Evolutionary conservation across 805 yeast genomes (phyloP), one percentile per base, ranked within the genome.

Genomic region (Lipomyces oligophaga): DNA sequence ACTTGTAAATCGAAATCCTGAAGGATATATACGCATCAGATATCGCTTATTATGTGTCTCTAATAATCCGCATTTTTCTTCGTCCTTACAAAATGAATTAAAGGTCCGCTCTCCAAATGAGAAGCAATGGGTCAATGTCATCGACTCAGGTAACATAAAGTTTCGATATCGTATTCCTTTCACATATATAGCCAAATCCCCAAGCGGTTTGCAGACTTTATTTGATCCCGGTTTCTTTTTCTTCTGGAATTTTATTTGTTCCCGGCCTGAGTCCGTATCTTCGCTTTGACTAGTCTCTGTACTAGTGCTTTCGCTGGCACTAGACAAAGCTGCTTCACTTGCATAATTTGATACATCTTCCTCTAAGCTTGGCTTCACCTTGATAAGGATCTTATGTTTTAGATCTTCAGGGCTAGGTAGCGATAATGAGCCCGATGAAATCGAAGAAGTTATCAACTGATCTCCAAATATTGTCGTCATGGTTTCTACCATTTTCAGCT

Each of bases 1-100:
- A 1, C 96, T 87, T 42, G 73, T 81, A 53, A 85, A 74, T 33
- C 97, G 68, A 46, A 80, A 75, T 5, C 80, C 80, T 1, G 94
- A 81, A 0, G 99, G 99, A 61, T 93, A 93, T 0, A 88, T 77
- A 41, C 99, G 72, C 83, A 86, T 81, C 43, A 90, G 62, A 60
- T 73, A 85, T 40, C 73, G 71, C 49, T 80, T 67, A 63, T 93
- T 90, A 63, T 93, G 97, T 60, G 85, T 84, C 54, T 76, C 72
- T 3, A 89, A 59, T 3, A 88, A 74, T 3, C 70, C 67, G 3
- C 65, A 59, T 50, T 80, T 81, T 1, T 67, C 72, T 1, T 72
- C 66, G 53, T 86, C 90, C 51, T 79, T 81, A 28, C 79, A 61
- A 77, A 89, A 75, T 6, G 77, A 68, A 38, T 75, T 75, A 33